A percentile compares a stretch with the other conserved stretches of the same genome.
Conservation (phyloP, 306 rosid species). For the Alnus rubra region DNA sequence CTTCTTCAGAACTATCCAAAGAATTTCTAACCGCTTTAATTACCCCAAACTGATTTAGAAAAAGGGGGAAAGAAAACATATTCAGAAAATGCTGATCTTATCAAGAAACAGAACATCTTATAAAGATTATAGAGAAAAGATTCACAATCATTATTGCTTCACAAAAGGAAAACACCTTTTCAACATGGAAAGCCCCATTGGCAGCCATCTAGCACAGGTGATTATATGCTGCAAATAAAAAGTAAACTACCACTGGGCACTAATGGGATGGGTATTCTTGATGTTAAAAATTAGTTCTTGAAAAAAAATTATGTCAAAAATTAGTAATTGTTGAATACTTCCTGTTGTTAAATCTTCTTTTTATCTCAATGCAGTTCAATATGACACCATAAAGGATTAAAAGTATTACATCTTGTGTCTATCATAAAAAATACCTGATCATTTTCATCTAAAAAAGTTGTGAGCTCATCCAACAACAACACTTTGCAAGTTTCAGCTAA, state of each 20-base stretch:
- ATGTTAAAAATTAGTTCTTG: not conserved
- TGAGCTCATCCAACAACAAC: slow-evolving; percentile 78
- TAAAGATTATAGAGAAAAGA: not conserved
- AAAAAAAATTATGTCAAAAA: not conserved
- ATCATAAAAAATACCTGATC: slow-evolving; percentile 62
- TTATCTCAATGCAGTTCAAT: slow-evolving; percentile 15
- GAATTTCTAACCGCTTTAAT: slow-evolving; percentile 70
- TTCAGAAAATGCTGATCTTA: slow-evolving; percentile 21
- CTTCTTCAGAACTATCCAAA: slow-evolving; percentile 59
- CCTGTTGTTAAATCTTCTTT: not conserved
- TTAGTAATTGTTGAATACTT: slow-evolving; percentile 4
- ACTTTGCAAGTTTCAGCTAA: slow-evolving; percentile 87
- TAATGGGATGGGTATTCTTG: not conserved
- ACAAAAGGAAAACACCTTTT: not conserved
- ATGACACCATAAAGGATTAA: slow-evolving; percentile 4
- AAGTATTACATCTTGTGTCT: not conserved
- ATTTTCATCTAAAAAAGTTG: slow-evolving; percentile 78
- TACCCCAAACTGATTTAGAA: slow-evolving; percentile 58
- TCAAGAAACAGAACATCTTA: slow-evolving; percentile 7
- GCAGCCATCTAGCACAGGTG: not conserved
- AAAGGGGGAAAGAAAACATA: slow-evolving; percentile 11
- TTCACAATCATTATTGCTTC: not conserved
- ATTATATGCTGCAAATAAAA: slow-evolving; percentile 13
- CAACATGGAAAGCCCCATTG: not conserved
- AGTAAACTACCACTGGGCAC: slow-evolving; percentile 10